A percentile compares a stretch with the other conserved stretches of the same genome.
Evolutionary conservation across 2,329 filamentous ascomycete genomes (phyloP).

Genomic region (Apiospora rasikravindrae): DNA sequence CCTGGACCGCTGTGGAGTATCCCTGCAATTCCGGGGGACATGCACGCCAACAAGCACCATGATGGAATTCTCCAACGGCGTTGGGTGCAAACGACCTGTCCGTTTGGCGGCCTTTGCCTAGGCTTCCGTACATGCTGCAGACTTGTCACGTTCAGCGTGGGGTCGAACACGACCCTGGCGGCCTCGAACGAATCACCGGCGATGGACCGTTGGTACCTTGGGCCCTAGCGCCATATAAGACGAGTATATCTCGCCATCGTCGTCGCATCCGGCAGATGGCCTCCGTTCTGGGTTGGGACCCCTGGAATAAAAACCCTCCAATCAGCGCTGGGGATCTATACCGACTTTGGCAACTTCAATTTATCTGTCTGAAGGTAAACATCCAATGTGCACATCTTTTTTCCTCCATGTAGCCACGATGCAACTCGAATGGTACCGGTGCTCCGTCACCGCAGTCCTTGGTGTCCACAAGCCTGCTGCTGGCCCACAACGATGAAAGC

Average conservation of each 20-base stretch:
- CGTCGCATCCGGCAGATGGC: slow-evolving; percentile 30
- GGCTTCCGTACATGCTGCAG: not conserved
- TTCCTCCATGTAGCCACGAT: not conserved
- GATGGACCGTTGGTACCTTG: not conserved
- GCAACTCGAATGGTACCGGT: slow-evolving; percentile 3
- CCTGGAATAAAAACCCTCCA: slow-evolving; percentile 33
- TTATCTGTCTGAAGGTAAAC: slow-evolving; percentile 17
- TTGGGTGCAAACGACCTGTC: not conserved
- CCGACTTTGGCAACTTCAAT: slow-evolving; percentile 25
- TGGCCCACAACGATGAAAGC: not conserved
- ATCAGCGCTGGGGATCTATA: slow-evolving; percentile 24
- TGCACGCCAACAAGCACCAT: not conserved
- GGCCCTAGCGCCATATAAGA: slow-evolving; percentile 12
- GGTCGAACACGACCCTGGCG: not conserved
- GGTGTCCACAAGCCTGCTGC: not conserved
- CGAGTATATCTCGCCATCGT: slow-evolving; percentile 17
- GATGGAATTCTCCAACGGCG: slow-evolving; percentile 14
- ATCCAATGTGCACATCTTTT: not conserved
- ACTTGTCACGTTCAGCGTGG: slow-evolving; percentile 12
- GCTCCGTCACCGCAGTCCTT: slow-evolving; percentile 1
- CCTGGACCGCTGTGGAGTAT: slow-evolving; percentile 29
- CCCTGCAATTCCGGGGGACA: slow-evolving; percentile 28
- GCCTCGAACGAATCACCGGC: not conserved
- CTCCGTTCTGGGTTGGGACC: slow-evolving; percentile 30
- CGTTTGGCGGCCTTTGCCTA: not conserved